Base-by-base conservation (phyloP, 1,139 yeast genomes). In the Candida gigantensis region DNA sequence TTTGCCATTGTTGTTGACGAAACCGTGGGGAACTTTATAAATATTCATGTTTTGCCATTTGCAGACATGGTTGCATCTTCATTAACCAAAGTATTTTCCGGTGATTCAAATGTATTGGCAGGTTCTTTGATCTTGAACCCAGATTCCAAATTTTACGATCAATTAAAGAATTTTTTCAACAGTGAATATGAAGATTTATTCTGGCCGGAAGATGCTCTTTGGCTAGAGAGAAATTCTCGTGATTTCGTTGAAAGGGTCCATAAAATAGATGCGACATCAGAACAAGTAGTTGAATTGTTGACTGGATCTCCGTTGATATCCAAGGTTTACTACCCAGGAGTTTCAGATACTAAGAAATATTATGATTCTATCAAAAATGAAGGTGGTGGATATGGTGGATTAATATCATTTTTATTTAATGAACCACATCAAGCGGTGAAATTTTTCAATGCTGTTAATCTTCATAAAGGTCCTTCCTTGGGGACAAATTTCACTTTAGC, bases 151-250 rank as follows among this genome's bases (percentile, higher is more conserved):
- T 64, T 62, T 43, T 88, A 85, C 59, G 37, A 49, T 1, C 49
- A 50, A 28, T 73, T 90, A 37, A 81, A 83, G 53, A 45, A 58
- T 17, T 74, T 74, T 44, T 69, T 83, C 52, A 55, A 73, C 43
- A 65, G 66, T 5, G 65, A 70, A 28, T 94, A 84, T 54, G 84
- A 77, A 47, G 96, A 90, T 53, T 61, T 72, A 6, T 74, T 87
- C 47, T 92, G 97, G 97, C 87, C 82, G 16, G 96, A 90, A 62
- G 98, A 92, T 62, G 96, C 96, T 1, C 79, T 92, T 41, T 85
- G 85, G 53, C 65, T 92, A 56, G 98, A 92, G 58, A 76, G 97
- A 55, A 92, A 92, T 63, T 87, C 96, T 4, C 77, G 97, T 46
- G 97, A 90, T 59, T 90, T 87, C 56, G 79, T 77, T 18, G 67